Evolutionary conservation across 2,329 filamentous ascomycete genomes (phyloP), one percentile per base, ranked within the genome.

Genomic region (Corniculantispora saksenae): DNA sequence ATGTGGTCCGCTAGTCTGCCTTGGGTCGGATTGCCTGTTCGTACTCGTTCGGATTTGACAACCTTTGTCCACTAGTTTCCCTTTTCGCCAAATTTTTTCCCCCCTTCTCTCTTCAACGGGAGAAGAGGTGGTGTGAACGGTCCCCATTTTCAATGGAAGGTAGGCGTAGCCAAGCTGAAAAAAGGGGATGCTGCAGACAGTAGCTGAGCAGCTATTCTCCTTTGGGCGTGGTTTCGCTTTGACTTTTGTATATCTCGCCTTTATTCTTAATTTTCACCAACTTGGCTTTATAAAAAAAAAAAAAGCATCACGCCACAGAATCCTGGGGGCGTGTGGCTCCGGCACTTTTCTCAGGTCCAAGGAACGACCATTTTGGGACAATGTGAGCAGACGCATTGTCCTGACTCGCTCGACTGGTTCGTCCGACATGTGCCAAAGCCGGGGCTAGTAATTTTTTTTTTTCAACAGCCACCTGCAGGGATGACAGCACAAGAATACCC

Each of bases 391-490:
- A 51, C 40, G 58, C 29, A 47, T 13, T 35, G 13, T 17, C 58
- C 48, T 54, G 59, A 61, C 59, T 61, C 59, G 59, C 35, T n/a
- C 35, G 19, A 54, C 10, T 61, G 48, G 48, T 61, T 61, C 59
- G n/a, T 61, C 59, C 50, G 59, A 54, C 48, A 23, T 61, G 48
- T 54, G 48, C 38, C 17, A 53, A 35, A 4, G 27, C 47, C 35
- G 21, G 47, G 32, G 25, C 21, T 45, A 45, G 35, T 61, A 23
- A 38, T 21, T 25, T 50, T 23, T 12, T 27, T 50, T n/a, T 29
- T 15, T 7, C n/a, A 40, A 23, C 10, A 23, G 47, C 58, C 58
- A 51, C 32, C 32, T 21, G 58, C 38, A 45, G n/a, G 19, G n/a
- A 51, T 12, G 29, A 8, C 19, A 29, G 51, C 15, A 32, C 45